phyloP scores from a whole-genome alignment of 2,329 filamentous ascomycete genomes.

The Xylaria sp. region DNA sequence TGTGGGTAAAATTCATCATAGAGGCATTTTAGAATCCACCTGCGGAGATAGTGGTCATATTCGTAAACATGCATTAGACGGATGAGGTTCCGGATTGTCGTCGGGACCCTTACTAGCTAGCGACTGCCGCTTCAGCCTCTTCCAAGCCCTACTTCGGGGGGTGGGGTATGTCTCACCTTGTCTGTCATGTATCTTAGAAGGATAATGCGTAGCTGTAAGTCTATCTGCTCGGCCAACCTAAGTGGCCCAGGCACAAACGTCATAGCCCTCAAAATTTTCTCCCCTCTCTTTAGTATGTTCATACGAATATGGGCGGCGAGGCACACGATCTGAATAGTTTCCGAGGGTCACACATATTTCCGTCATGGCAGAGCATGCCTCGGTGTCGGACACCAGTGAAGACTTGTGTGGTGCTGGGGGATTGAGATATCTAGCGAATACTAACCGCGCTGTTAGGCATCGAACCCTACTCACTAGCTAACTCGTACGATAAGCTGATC shows the following conservation, averaged over 20 bases:
- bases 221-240: background rate
- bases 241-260: background rate
- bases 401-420: too few species aligned
- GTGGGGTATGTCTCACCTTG: background rate
- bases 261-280: too few species aligned
- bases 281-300: too few species aligned
- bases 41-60: constrained; percentile 8
- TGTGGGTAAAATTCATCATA: background rate
- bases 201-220: constrained; percentile 11
- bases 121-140: constrained; percentile 5
- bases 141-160: constrained; percentile 2
- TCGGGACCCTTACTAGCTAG: background rate
- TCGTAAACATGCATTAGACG: background rate
- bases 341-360: background rate
- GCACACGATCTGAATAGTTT: background rate
- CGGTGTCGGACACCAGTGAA: too few species aligned
- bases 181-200: constrained; percentile 7
- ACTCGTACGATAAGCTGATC: too few species aligned
- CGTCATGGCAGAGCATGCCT: too few species aligned
- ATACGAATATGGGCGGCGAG: too few species aligned
- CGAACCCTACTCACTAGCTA: too few species aligned
- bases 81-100: background rate
- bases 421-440: too few species aligned
- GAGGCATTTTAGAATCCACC: constrained; percentile 10
- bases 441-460: too few species aligned